Percentiles rank a stretch among this genome's conserved stretches.
Conservation (phyloP, 352 stramenopile genomes). For the Phytophthora vignae region DNA sequence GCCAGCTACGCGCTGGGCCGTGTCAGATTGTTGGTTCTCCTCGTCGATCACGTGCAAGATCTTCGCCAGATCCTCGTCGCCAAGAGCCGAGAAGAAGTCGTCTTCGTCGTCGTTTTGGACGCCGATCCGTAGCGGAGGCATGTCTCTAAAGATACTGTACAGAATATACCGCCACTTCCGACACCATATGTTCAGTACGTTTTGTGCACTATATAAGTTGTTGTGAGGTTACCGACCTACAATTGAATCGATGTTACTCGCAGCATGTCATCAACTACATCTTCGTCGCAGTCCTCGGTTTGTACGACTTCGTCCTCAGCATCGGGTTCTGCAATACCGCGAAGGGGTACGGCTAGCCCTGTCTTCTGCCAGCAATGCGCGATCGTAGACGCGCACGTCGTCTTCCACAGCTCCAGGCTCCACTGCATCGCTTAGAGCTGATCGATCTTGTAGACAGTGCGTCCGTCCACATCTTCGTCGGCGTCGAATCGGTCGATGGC, state of each 20-base stretch:
- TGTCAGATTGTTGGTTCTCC: too few relatives aligned
- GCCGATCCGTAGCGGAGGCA: too few relatives aligned
- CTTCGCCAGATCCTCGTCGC: too few relatives aligned
- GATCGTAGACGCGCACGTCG: background rate
- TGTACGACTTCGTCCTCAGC: background rate
- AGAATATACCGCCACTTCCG: slow-evolving; percentile 10
- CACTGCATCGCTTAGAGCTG: background rate
- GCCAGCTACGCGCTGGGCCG: too few relatives aligned
- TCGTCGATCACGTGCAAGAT: too few relatives aligned
- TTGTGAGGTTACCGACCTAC: background rate
- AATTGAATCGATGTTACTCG: slow-evolving; percentile 3
- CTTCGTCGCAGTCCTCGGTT: background rate
- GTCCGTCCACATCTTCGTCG: background rate
- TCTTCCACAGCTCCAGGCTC: background rate
- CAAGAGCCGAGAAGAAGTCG: too few relatives aligned
- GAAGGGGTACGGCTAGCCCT: background rate
- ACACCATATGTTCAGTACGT: background rate
- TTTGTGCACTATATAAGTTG: background rate
- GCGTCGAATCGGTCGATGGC: background rate
- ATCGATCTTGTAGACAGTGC: background rate
- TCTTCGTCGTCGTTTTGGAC: too few relatives aligned
- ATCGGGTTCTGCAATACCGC: background rate
- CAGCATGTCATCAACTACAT: background rate
- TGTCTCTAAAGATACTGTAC: background rate
- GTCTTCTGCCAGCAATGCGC: slow-evolving; percentile 7